phyloP scores from a whole-genome alignment of 164 flowering plant species.

The Vitis labrusca region DNA sequence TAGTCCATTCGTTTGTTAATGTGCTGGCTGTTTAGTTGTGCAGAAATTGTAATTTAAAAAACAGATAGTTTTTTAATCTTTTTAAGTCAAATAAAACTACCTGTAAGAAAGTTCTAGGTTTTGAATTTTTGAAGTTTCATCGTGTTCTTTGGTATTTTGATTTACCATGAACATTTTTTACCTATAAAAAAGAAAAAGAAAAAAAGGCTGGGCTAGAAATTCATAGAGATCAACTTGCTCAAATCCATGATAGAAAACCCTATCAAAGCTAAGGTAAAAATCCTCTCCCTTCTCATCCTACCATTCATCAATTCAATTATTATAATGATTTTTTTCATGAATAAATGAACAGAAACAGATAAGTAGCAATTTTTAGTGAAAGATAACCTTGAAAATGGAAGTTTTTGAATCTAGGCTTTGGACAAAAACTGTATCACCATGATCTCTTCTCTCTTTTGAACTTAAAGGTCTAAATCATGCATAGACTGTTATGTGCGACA shows the following conservation, averaged over 20 bases:
- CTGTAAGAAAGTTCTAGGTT: too few relatives aligned
- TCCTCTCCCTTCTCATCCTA: slow-evolving; percentile 84
- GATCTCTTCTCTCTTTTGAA: slow-evolving; percentile 55
- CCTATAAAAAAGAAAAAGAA: too few relatives aligned
- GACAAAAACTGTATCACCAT: slow-evolving; percentile 46
- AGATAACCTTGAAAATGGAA: slow-evolving; percentile 60
- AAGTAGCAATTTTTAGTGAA: not conserved
- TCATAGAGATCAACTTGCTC: slow-evolving; percentile 67
- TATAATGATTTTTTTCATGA: not conserved
- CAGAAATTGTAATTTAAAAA: too few relatives aligned
- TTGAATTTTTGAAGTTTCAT: too few relatives aligned
- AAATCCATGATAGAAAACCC: slow-evolving; percentile 63
- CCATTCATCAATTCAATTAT: slow-evolving; percentile 10
- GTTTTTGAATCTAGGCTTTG: slow-evolving; percentile 45
- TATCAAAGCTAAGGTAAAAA: slow-evolving; percentile 55
- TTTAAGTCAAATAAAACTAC: too few relatives aligned
- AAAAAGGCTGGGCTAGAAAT: slow-evolving; percentile 57
- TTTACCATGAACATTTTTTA: too few relatives aligned
- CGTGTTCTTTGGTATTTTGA: too few relatives aligned
- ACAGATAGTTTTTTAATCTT: too few relatives aligned
- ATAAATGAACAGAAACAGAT: not conserved
- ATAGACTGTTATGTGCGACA: slow-evolving; percentile 44
- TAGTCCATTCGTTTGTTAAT: too few relatives aligned
- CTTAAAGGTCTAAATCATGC: slow-evolving; percentile 74
- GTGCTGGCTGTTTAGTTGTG: too few relatives aligned